Base-by-base conservation (phyloP, 305 asterid species). In the Salvia sclarea region DNA sequence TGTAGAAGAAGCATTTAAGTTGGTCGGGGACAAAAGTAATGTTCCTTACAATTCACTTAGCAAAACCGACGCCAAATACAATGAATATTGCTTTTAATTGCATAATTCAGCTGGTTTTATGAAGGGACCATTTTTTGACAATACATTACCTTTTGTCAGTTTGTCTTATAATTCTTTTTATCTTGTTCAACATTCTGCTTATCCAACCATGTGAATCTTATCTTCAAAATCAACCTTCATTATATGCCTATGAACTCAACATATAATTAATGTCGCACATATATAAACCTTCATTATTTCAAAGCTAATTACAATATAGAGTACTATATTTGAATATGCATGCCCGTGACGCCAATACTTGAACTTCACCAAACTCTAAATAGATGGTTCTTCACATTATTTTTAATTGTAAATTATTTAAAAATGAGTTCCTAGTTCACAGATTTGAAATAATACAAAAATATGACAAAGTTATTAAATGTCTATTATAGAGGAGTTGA, bases 111-210 rank as follows among this genome's bases (percentile, higher is more conserved):
- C 63, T 49, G 16, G 10, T 41, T 40, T 61, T 28, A 8, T 41
- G 8, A 31, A 20, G 48, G 71, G 66, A 63, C 76, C 71, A 64
- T 33, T 64, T 43, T 44, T 41, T 52, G 21, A 7, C 60, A 31
- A 13, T 22, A 71, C 21, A 25, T 40, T 38, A 25, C 18, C 21
- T 14, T 56, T 28, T 28, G 65, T 70, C 31, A 35, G 8, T 24
- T n/a, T 38, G 30, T 61, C 13, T 61, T 13, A 21, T 60, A 14
- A 5, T 0, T 38, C 17, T 14, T 70, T 20, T 61, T 2, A 6
- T 59, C 33, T 47, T 45, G 17, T 53, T 66, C 16, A 49, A 24
- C 11, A 52, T 22, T 24, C 31, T 12, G 24, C 35, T 52, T 22
- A 12, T 45, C 7, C 24, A 16, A 16, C 10, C 64, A 8, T 38